Base-by-base conservation (phyloP, 805 yeast genomes). In the Blastobotrys americana region DNA sequence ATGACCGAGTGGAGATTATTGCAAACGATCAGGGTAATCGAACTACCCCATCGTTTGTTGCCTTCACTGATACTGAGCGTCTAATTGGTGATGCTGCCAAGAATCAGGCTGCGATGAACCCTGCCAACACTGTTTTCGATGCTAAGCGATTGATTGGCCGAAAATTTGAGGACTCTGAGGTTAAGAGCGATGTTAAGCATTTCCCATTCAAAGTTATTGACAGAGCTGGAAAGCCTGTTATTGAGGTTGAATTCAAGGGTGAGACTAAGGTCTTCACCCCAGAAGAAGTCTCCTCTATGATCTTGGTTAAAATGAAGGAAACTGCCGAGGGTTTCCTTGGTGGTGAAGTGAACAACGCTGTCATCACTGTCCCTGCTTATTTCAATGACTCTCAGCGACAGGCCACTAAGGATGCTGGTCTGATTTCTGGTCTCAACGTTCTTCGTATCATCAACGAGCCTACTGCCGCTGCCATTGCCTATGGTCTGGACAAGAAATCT, bases 11-110 rank as follows among this genome's bases (percentile, higher is more conserved):
- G 49, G 97, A 90, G 64, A 89, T 89, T 63, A 80, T 89, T 61
- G 96, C 97, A 59, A 89, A 89, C 64, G 96, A 89, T 68, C 97
- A 90, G 73, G 97, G 97, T 75, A 89, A 90, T 77, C 84, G 97
- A 76, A 90, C 95, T 51, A 89, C 97, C 16, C 97, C 97, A 31
- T 88, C 97, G 28, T 89, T 84, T 66, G 97, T 90, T 51, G 96
- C 95, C 42, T 89, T 89, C 78, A 87, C 95, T 23, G 96, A 87
- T 64, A 77, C 89, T 34, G 97, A 90, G 73, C 83, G 96, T 72
- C 76, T 88, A 60, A 88, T 88, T 58, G 96, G 96, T 69, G 96
- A 88, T 71, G 95, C 97, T 57, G 97, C 97, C 50, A 90, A 90
- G 80, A 89, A 90, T 71, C 97, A 90, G 73, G 96, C 96, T 46